These are phyloP conservation scores for Lagerstroemia speciosa DNA, from an alignment of 345 rosid species.

Conservation along the genomic window DNA sequence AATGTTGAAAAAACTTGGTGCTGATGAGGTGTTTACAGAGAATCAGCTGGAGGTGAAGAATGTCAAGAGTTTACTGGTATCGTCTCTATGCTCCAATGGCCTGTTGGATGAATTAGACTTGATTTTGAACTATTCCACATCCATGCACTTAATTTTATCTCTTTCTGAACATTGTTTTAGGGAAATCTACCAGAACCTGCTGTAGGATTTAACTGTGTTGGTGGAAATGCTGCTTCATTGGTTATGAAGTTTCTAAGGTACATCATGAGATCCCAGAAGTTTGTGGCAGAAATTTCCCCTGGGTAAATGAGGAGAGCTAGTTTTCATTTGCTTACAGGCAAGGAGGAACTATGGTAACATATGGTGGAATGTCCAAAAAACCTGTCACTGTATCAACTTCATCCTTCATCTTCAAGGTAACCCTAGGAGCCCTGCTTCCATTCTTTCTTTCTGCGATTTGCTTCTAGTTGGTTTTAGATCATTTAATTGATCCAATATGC, in stretches of 20 bases:
- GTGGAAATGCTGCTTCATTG: slow-evolving; percentile 72
- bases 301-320: slow-evolving; percentile 2
- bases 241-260: slow-evolving; percentile 77
- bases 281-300: background rate
- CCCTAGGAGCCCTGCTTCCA: background rate
- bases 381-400: slow-evolving; percentile 76
- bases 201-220: slow-evolving; percentile 86
- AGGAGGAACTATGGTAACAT: slow-evolving; percentile 88
- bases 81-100: background rate
- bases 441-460: background rate
- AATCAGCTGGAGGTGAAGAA: slow-evolving; percentile 69
- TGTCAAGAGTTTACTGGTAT: slow-evolving; percentile 76
- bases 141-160: background rate
- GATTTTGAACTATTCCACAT: background rate
- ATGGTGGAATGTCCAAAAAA: slow-evolving; percentile 91
- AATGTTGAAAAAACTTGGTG: slow-evolving; percentile 57
- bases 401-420: slow-evolving; percentile 71
- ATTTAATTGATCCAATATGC: background rate
- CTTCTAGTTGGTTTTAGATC: background rate
- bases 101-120: background rate
- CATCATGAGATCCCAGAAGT: background rate
- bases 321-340: slow-evolving; percentile 27
- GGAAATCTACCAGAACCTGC: slow-evolving; percentile 55
- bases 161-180: slow-evolving; percentile 21
- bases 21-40: slow-evolving; percentile 67